These are phyloP conservation scores for Scutellaria minor DNA, from an alignment of 257 asterid species.

Conservation along the genomic window DNA sequence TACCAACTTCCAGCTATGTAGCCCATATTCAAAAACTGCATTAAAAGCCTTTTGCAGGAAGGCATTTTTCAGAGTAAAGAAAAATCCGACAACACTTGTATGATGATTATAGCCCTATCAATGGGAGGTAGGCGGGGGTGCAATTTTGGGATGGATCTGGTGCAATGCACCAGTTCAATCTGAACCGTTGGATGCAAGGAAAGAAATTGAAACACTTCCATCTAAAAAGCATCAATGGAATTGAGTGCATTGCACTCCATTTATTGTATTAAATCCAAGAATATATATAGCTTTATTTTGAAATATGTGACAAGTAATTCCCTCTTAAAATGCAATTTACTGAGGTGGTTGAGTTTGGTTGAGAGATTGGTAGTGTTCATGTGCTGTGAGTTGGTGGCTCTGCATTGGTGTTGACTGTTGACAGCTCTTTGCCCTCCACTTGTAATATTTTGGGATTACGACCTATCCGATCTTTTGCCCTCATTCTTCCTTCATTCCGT, in stretches of 20 bases:
- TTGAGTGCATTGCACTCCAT: background rate
- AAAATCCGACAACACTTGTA: background rate
- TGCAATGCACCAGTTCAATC: background rate
- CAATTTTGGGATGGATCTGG: background rate
- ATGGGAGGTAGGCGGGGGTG: background rate
- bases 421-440: background rate
- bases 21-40: conserved; percentile 21
- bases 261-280: background rate
- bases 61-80: conserved; percentile 25
- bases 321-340: conserved; percentile 29
- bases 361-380: conserved; percentile 6
- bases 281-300: background rate
- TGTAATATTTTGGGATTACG: too few species aligned
- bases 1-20: conserved; percentile 39
- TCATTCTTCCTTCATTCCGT: too few species aligned
- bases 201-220: background rate
- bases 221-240: too few species aligned
- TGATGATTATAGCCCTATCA: background rate
- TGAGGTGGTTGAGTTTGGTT: conserved; percentile 33
- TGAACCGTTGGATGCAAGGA: background rate
- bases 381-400: conserved; percentile 16
- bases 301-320: background rate
- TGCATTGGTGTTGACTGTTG: conserved; percentile 6
- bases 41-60: conserved; percentile 20
- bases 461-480: too few species aligned